Base-by-base conservation (phyloP, 768 basidiomycete genomes). In the Glaciozyma martinii region DNA sequence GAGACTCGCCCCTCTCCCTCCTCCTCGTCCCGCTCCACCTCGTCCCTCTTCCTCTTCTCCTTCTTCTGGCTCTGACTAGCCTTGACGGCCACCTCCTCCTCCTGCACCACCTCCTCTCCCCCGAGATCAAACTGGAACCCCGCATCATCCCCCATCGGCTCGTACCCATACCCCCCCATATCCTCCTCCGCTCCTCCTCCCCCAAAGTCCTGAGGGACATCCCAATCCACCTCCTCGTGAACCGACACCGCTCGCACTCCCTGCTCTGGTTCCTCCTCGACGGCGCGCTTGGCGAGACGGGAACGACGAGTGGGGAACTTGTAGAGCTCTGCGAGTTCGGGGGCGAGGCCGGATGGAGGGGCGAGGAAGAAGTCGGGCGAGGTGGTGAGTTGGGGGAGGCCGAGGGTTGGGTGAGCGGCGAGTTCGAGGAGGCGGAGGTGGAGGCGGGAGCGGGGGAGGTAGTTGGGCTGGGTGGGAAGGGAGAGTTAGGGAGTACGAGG, bases 361-460 rank as follows among this genome's bases (percentile, higher is more conserved):
- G 93, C 86, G 67, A 75, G 76, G 73, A 86, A 86, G 4, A 81
- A 83, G 32, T 55, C 80, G 3, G 85, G 87, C n/a, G 80, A 78
- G 23, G 25, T n/a, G 49, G 27, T n/a, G 69, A 85, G 85, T 3
- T 86, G 88, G 15, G 93, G 91, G 55, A 95, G 78, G 79, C 91
- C 97, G 75, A 91, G 86, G 12, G 85, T 88, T 76, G 91, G 92
- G 72, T 95, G 88, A 15, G 86, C 83, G 32, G 88, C 84, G 70
- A 95, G 89, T 72, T 89, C 86, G 61, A 89, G 80, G 23, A 97
- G 82, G 37, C 88, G 86, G 84, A 93, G 86, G 61, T 93, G 84
- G 54, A 89, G 79, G 3, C 88, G 79, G 3, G 92, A 92, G 23
- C 86, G 82, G 9, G 92, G 91, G 37, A 98, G 84, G 76, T 85